Conservation (phyloP, 441 rosid genomes). For the Pelargonium cotyledonis region DNA sequence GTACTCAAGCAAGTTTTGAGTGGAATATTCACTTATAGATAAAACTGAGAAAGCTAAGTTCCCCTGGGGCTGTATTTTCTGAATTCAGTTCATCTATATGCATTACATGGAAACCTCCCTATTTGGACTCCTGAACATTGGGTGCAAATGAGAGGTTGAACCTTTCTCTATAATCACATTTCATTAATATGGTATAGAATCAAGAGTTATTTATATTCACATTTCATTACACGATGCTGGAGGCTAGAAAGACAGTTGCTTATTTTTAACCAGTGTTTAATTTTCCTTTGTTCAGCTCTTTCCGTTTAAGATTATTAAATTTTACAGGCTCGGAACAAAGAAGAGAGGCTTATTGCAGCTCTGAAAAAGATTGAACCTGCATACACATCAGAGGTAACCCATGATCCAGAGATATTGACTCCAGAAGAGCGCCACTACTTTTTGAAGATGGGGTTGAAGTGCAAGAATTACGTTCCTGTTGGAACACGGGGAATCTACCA, state of each 20-base stretch:
- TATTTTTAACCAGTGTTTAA: background rate
- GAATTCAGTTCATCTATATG: too few relatives aligned
- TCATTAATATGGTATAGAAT: background rate
- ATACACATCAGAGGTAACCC: slow-evolving; percentile 58
- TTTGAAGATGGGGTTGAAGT: slow-evolving; percentile 83
- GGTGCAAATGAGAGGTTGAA: too few relatives aligned
- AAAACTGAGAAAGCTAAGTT: too few relatives aligned
- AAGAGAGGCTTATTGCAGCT: slow-evolving; percentile 62
- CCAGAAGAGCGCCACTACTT: slow-evolving; percentile 90
- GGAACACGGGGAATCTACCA: slow-evolving; percentile 91
- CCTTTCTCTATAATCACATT: background rate
- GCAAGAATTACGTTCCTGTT: slow-evolving; percentile 87
- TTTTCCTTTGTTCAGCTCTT: background rate
- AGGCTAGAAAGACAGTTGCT: background rate
- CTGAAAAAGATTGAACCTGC: slow-evolving; percentile 73
- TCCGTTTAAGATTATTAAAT: slow-evolving; percentile 8
- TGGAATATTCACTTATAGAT: too few relatives aligned
- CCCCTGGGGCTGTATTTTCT: too few relatives aligned
- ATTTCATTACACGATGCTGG: background rate
- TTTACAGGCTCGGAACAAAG: slow-evolving; percentile 68
- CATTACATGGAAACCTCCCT: too few relatives aligned
- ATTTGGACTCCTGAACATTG: too few relatives aligned
- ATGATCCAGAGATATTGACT: slow-evolving; percentile 91
- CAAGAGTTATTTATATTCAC: background rate
- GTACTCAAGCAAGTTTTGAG: too few relatives aligned